Base-by-base conservation (phyloP, 2,329 filamentous ascomycete species). In the Hirsutella thompsonii region DNA sequence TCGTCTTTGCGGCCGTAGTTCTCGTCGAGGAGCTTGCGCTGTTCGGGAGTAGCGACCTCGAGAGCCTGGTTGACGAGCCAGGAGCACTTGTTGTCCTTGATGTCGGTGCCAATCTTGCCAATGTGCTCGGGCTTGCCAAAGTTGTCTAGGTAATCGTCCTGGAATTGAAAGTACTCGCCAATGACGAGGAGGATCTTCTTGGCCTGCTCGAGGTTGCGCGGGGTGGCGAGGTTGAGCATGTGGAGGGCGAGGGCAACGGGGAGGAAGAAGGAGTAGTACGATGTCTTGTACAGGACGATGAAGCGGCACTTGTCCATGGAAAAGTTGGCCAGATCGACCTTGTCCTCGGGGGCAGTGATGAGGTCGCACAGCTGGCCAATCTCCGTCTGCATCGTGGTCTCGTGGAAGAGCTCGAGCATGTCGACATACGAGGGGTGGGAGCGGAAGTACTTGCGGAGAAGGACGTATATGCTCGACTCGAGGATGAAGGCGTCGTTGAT, bases 281-380 rank as follows among this genome's bases (percentile, higher is more conserved):
- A 89, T 20, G 92, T 98, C 79, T 98, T 98, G 80, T 94, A 96
- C 66, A 94, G 85, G 68, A 98, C 92, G 57, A 98, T 98, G 74
- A 96, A 98, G 55, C 73, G 80, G 72, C 94, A 94, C 74, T 94
- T 98, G 47, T 89, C 76, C 64, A 95, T 73, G 62, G 80, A 88
- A 74, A 98, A 98, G 71, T 94, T 94, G 73, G 85, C 72, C 48
- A 98, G 80, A 66, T 96, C 80, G 56, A 96, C 84, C 47, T 81
- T 72, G 62, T 95, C 89, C 68, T 98, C 92, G 34, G 92, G 92
- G 30, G 92, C 92, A 37, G 92, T 98, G 60, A 96, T 78, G 49
- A 98, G 72, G 62, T 98, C 92, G 63, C 88, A 93, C 42, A 88
- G 72, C 73, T 98, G 92, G 50, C 92, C 92, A 44, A 95, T 72